Conservation (phyloP, 2,329 filamentous ascomycete species). For the Pseudogymnoascus sp. region DNA sequence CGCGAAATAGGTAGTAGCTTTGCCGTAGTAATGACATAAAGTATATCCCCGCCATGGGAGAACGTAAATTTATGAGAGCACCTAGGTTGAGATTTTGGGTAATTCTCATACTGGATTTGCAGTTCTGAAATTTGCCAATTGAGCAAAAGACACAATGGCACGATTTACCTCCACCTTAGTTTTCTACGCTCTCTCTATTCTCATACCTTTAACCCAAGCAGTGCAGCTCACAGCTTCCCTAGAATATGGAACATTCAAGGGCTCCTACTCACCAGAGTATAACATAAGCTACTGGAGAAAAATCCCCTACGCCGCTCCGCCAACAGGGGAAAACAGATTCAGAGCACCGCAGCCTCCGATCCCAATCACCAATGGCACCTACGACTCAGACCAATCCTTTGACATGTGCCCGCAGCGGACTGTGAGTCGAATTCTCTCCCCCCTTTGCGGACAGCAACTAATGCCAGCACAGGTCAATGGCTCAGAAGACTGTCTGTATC, state of each 20-base stretch:
- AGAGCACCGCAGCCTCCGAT: conserved; percentile 50
- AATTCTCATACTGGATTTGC: not conserved
- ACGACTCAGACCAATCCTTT: conserved; percentile 47
- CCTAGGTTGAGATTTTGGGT: not conserved
- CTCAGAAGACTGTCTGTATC: conserved; percentile 54
- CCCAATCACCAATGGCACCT: conserved; percentile 40
- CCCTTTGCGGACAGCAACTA: not conserved
- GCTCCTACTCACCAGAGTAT: conserved; percentile 42
- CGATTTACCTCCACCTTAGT: not conserved
- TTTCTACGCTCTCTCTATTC: not conserved
- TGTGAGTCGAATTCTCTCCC: conserved; percentile 23
- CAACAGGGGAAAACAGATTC: conserved; percentile 50
- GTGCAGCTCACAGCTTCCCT: conserved; percentile 32
- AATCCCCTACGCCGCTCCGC: conserved; percentile 54
- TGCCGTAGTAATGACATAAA: not conserved
- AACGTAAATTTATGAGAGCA: not conserved
- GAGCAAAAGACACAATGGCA: not conserved
- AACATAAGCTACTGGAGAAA: conserved; percentile 53
- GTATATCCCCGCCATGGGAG: not conserved
- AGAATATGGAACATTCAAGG: conserved; percentile 45
- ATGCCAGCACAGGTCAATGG: conserved; percentile 35
- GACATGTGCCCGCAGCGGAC: conserved; percentile 53
- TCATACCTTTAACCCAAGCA: not conserved
- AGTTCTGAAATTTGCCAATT: not conserved
- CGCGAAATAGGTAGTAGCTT: not conserved